These are phyloP conservation scores for Thermothielavioides terrestris DNA, from an alignment of 495 filamentous ascomycete genomes.

Conservation along the genomic window DNA sequence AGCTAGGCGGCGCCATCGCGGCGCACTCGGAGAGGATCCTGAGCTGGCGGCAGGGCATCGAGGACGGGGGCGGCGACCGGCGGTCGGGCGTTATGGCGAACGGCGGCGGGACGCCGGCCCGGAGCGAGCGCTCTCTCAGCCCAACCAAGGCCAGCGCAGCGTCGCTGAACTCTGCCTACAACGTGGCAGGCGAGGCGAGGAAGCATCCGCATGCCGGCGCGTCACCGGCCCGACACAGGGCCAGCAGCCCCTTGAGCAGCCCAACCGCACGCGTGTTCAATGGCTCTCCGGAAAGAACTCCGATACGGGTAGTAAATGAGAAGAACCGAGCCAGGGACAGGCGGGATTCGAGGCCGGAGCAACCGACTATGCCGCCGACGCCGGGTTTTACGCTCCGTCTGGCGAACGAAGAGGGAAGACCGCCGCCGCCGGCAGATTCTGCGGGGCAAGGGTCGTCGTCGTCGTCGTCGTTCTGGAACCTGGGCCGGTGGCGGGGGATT, in stretches of 20 bases:
- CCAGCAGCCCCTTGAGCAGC: constrained; percentile 17
- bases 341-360: constrained; percentile 3
- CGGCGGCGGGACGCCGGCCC: constrained; percentile 24
- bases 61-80: constrained; percentile 28
- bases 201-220: constrained; percentile 33
- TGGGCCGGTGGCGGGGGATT: constrained; percentile 36
- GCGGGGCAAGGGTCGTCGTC: background rate
- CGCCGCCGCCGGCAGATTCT: constrained; percentile 18
- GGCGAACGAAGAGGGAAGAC: constrained; percentile 22
- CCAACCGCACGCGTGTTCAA: constrained; percentile 24
- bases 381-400: constrained; percentile 36
- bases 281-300: constrained; percentile 5
- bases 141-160: constrained; percentile 36
- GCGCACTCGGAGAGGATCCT: constrained; percentile 73
- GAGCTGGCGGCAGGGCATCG: constrained; percentile 79
- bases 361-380: constrained; percentile 20
- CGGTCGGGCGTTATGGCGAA: constrained; percentile 24
- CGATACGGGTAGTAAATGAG: constrained; percentile 4
- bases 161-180: constrained; percentile 26
- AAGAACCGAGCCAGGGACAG: constrained; percentile 4
- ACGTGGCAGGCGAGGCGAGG: constrained; percentile 33
- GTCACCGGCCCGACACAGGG: constrained; percentile 13
- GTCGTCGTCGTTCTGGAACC: constrained; percentile 34
- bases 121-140: constrained; percentile 42
- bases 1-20: constrained; percentile 31